A percentile compares a stretch with the other conserved stretches of the same genome.
Evolutionary conservation across 768 basidiomycete genomes (phyloP).

Genomic region (Tulasnella calospora): DNA sequence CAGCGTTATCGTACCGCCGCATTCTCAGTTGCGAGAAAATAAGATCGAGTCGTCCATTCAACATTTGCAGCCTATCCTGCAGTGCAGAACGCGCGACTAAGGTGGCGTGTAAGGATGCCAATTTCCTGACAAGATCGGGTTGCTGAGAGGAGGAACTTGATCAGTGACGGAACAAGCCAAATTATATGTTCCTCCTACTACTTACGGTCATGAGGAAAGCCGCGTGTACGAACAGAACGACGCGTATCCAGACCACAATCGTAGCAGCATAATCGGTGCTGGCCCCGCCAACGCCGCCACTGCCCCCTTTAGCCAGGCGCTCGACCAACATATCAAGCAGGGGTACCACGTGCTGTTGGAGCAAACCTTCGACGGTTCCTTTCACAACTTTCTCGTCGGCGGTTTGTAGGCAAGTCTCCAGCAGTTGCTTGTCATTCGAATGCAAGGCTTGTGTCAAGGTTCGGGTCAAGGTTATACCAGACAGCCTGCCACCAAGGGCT

Average conservation of each 20-base stretch:
- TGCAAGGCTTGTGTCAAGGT: constrained; percentile 95
- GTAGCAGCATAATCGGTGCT: constrained; percentile 70
- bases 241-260: constrained; percentile 72
- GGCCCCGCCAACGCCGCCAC: constrained; percentile 68
- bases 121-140: constrained; percentile 82
- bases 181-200: constrained; percentile 25
- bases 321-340: constrained; percentile 86
- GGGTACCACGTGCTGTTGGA: constrained; percentile 79
- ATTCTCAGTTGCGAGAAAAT: constrained; percentile 65
- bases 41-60: constrained; percentile 88
- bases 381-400: constrained; percentile 75
- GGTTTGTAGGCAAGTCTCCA: constrained; percentile 83
- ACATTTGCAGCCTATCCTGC: constrained; percentile 75
- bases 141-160: constrained; percentile 50
- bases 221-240: constrained; percentile 78
- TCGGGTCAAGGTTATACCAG: constrained; percentile 83
- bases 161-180: constrained; percentile 13
- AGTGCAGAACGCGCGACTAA: constrained; percentile 73
- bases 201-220: constrained; percentile 91
- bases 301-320: constrained; percentile 65
- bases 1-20: background rate
- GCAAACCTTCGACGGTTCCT: constrained; percentile 81
- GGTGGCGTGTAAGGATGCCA: constrained; percentile 78
- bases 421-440: constrained; percentile 79
- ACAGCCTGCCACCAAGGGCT: constrained; percentile 32